phyloP scores from a whole-genome alignment of 768 basidiomycete genomes.

The Macrolepiota albuminosa region DNA sequence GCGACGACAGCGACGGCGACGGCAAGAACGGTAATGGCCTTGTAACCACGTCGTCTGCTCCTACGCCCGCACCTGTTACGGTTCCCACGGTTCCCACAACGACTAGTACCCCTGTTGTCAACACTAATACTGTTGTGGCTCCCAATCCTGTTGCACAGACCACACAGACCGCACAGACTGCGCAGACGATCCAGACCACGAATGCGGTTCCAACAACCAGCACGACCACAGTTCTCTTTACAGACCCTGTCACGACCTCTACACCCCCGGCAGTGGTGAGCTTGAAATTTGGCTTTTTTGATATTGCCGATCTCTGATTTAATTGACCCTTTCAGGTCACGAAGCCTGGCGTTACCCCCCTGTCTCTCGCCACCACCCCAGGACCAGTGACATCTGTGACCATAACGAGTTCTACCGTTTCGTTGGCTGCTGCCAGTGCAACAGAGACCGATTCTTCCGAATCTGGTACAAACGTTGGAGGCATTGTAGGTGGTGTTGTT shows the following conservation, averaged over 20 bases:
- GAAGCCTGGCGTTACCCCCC: background rate
- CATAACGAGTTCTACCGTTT: slow-evolving; percentile 1
- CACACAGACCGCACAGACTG: slow-evolving; percentile 1
- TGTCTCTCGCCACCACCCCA: background rate
- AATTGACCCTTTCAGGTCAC: slow-evolving; percentile 1
- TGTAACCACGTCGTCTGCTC: background rate
- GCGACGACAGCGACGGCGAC: background rate
- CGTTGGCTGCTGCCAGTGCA: slow-evolving; percentile 14
- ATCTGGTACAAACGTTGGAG: slow-evolving; percentile 22
- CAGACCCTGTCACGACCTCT: background rate
- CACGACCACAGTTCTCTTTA: background rate
- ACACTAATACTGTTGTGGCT: background rate
- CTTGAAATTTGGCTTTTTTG: background rate
- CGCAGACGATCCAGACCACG: background rate
- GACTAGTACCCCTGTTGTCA: background rate
- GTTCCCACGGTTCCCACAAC: background rate
- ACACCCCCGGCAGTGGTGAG: background rate
- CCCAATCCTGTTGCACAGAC: background rate
- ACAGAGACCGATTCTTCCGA: slow-evolving; percentile 11
- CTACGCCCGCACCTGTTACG: background rate
- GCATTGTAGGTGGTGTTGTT: slow-evolving; percentile 38
- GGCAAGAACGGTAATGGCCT: too few species aligned
- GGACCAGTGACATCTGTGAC: background rate
- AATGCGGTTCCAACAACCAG: slow-evolving; percentile 2
- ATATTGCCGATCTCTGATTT: background rate